Percentiles rank a stretch among this genome's conserved stretches.
Evolutionary conservation across 106 monocot species (phyloP).

Genomic region (Amphibolis antarctica): DNA sequence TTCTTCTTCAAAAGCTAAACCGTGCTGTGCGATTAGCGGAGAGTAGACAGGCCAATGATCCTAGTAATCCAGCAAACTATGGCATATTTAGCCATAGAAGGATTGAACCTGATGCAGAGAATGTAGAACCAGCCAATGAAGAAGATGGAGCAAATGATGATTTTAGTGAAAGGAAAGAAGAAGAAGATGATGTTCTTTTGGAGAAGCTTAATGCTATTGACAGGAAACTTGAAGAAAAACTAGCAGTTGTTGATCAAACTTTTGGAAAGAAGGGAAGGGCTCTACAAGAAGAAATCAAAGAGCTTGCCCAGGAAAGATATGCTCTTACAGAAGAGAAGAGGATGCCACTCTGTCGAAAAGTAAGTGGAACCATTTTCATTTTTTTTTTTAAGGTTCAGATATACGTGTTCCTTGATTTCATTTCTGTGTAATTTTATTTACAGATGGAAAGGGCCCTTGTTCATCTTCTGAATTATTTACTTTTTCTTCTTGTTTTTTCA

Average conservation of each 20-base stretch:
- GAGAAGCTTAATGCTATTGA: conserved; percentile 77
- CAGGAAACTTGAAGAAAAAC: conserved; percentile 76
- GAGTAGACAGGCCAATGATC: conserved; percentile 76
- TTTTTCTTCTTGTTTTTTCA: background rate
- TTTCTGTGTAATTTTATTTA: background rate
- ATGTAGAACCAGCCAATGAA: conserved; percentile 44
- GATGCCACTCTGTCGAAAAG: conserved; percentile 81
- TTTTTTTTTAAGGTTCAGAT: background rate
- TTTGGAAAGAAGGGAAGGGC: conserved; percentile 97
- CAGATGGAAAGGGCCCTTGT: background rate
- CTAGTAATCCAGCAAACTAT: conserved; percentile 87
- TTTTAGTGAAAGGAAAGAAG: conserved; percentile 61
- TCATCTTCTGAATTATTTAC: background rate
- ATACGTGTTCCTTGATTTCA: background rate
- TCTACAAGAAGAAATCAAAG: conserved; percentile 78
- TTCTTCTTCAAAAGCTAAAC: conserved; percentile 91
- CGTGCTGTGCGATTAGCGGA: conserved; percentile 81
- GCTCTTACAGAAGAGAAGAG: conserved; percentile 68
- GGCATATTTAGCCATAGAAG: conserved; percentile 67
- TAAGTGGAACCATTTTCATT: conserved; percentile 19
- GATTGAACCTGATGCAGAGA: conserved; percentile 52
- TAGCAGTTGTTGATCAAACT: conserved; percentile 66
- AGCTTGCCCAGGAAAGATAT: conserved; percentile 85
- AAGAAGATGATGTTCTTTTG: conserved; percentile 55
- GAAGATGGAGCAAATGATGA: conserved; percentile 42